These are phyloP conservation scores for Globisporangium takayamanum DNA, from an alignment of 352 stramenopile genomes.

Conservation along the genomic window DNA sequence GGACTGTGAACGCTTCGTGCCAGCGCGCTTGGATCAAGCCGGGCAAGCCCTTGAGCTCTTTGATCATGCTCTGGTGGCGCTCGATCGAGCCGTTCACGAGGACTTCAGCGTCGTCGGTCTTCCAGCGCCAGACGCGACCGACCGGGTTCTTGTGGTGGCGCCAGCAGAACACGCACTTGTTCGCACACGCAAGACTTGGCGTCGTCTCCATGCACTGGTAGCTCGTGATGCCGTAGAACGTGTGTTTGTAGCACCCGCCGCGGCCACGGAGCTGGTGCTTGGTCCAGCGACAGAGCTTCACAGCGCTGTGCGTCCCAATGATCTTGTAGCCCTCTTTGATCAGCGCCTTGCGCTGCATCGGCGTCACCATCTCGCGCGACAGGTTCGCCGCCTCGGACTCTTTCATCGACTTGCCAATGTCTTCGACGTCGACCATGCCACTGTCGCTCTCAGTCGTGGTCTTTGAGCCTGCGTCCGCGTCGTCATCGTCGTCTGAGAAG, in stretches of 20 bases:
- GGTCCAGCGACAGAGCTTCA: conserved; percentile 98
- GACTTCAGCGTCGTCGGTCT: conserved; percentile 93
- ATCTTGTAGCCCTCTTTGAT: conserved; percentile 99
- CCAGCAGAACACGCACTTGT: conserved; percentile 99
- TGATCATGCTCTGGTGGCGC: conserved; percentile 91
- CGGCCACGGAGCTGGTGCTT: conserved; percentile 97
- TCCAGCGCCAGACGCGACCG: conserved; percentile 97
- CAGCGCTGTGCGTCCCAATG: conserved; percentile 96
- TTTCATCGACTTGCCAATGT: conserved; percentile 84
- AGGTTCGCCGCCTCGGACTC: conserved; percentile 63
- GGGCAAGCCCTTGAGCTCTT: conserved; percentile 93
- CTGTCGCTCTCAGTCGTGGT: conserved; percentile 18
- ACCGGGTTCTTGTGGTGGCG: conserved; percentile 99
- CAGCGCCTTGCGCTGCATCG: conserved; percentile 89
- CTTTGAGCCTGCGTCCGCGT: conserved; percentile 15
- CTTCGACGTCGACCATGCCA: conserved; percentile 80
- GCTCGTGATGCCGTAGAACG: conserved; percentile 98
- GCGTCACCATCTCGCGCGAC: conserved; percentile 93
- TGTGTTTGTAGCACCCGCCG: conserved; percentile 98
- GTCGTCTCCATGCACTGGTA: conserved; percentile 99
- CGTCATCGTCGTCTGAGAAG: conserved; percentile 62
- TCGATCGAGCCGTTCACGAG: conserved; percentile 93
- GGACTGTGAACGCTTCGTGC: conserved; percentile 93
- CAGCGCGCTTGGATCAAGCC: conserved; percentile 93
- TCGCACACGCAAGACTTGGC: conserved; percentile 95